Evolutionary conservation across 805 yeast species (phyloP).

Genomic region (Wickerhamiella australiensis): DNA sequence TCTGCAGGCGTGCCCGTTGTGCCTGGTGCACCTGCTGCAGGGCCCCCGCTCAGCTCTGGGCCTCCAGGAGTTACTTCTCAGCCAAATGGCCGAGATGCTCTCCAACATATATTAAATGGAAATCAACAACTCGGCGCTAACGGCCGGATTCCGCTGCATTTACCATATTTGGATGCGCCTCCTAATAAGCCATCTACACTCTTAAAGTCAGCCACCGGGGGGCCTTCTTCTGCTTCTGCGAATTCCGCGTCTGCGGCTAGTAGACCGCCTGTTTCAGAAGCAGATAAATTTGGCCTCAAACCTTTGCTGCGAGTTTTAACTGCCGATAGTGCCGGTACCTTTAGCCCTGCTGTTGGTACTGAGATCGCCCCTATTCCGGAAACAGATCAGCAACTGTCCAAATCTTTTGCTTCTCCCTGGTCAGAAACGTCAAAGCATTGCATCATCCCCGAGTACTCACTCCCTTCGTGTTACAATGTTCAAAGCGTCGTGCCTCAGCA

Average conservation of each 20-base stretch:
- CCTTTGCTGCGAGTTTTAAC: conserved; percentile 50
- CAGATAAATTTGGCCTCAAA: conserved; percentile 54
- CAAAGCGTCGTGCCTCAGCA: conserved; percentile 35
- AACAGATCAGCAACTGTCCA: conserved; percentile 40
- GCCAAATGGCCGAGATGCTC: not conserved
- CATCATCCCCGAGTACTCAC: conserved; percentile 69
- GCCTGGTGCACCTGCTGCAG: too few species aligned
- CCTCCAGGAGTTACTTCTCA: not conserved
- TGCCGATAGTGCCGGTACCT: conserved; percentile 51
- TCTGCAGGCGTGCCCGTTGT: not conserved
- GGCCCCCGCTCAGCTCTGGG: too few species aligned
- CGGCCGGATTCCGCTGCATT: conserved; percentile 1
- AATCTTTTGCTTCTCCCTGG: conserved; percentile 86
- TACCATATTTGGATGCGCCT: conserved; percentile 9
- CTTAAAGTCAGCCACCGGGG: not conserved
- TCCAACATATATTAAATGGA: not conserved
- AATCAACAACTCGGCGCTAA: not conserved
- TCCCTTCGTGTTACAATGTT: conserved; percentile 47
- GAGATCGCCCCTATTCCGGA: conserved; percentile 59
- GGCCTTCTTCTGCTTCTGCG: not conserved
- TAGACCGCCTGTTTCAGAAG: conserved; percentile 27
- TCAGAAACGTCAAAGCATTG: conserved; percentile 79
- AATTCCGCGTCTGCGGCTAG: not conserved
- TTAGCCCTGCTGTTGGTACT: conserved; percentile 59
- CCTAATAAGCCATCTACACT: conserved; percentile 4